Evolutionary conservation across 371 early-diverging fungal species (phyloP), one percentile per base, ranked within the genome.

Genomic region (Syncephalis plumigaleata): DNA sequence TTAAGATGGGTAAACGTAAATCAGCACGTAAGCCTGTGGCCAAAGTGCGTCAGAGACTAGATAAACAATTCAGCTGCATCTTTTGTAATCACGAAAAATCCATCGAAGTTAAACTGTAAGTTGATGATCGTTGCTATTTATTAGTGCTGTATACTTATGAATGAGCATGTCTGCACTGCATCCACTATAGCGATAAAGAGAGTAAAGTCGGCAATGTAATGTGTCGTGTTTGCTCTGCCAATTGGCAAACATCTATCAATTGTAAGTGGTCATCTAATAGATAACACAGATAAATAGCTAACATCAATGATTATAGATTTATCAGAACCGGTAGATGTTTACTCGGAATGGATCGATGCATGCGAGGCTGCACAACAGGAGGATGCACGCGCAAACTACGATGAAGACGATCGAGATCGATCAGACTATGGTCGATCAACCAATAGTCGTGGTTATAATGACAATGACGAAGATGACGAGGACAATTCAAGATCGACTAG

Each of bases 81-180:
- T 87, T 84, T 55, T 92, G 91, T 68, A 84, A 82, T 55, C 90
- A 92, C 57, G 89, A 91, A 51, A 74, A 76, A 53, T 74, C 81
- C 21, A 75, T 91, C 42, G 71, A 74, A 36, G 69, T 71, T 52
- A 82, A 81, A 63, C 61, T 87, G 84, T 82, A 73, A 68, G 53
- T 39, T 25, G 23, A 2, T 3, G 17, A 44, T 38, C 37, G 18
- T 26, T n/a, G n/a, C n/a, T n/a, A n/a, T n/a, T n/a, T n/a, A n/a
- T n/a, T n/a, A n/a, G n/a, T n/a, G n/a, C n/a, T n/a, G n/a, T n/a
- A 20, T 20, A 9, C 26, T 20, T 26, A 21, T 47, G 8, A 23
- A 25, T 8, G 3, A 39, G n/a, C 9, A 20, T 11, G 21, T 22
- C 11, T 40, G 8, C 37, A 37, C n/a, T 11, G 16, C 22, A 3